Percentiles rank a stretch among this genome's conserved stretches.
Conservation (phyloP, 2,329 filamentous ascomycete species). For the Chaetomiaceae sp. region DNA sequence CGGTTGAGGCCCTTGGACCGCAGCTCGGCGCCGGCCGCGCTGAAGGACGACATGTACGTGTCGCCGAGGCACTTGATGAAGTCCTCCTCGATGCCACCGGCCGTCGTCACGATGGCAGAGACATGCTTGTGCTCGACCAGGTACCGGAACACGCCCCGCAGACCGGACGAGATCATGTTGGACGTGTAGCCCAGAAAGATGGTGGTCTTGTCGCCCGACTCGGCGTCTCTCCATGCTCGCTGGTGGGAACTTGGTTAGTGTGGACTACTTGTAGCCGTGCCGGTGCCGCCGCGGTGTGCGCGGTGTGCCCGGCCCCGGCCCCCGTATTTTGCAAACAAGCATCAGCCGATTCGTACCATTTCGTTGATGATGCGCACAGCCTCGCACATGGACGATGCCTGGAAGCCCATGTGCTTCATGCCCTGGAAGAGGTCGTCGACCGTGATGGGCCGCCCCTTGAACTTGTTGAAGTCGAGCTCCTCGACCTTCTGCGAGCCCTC, state of each 20-base stretch:
- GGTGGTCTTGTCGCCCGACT: slow-evolving; percentile 74
- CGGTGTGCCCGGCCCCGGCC: background rate
- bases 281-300: background rate
- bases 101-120: slow-evolving; percentile 89
- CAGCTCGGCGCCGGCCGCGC: slow-evolving; percentile 67
- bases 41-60: slow-evolving; percentile 88
- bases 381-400: slow-evolving; percentile 68
- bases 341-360: slow-evolving; percentile 60
- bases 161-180: slow-evolving; percentile 92
- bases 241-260: slow-evolving; percentile 27
- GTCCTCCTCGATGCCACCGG: slow-evolving; percentile 93
- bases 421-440: slow-evolving; percentile 77
- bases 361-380: slow-evolving; percentile 89
- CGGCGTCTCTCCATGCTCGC: slow-evolving; percentile 76
- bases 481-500: slow-evolving; percentile 73
- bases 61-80: slow-evolving; percentile 96
- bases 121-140: slow-evolving; percentile 90
- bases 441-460: slow-evolving; percentile 69
- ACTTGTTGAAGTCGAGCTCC: slow-evolving; percentile 87
- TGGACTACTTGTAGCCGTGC: background rate
- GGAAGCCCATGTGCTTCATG: slow-evolving; percentile 80
- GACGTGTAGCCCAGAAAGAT: slow-evolving; percentile 98
- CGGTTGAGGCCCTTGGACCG: slow-evolving; percentile 86
- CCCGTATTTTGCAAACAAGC: background rate
- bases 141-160: slow-evolving; percentile 86